phyloP scores from a whole-genome alignment of 2,329 filamentous ascomycete species.

The Beauveria caledonica region DNA sequence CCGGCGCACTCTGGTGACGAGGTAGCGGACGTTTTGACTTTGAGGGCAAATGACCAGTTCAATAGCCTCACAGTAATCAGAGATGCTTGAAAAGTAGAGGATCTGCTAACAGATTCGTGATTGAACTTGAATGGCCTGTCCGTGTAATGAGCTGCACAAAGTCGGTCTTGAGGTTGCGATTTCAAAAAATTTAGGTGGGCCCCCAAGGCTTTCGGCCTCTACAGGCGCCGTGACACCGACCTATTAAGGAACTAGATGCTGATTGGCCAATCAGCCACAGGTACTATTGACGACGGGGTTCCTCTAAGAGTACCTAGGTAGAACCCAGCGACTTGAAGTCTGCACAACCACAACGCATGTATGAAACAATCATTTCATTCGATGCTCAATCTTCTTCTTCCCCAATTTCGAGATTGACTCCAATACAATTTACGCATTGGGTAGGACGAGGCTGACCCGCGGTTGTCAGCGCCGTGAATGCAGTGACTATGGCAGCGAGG shows the following conservation, averaged over 20 bases:
- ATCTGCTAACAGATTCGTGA: neutral
- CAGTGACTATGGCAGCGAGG: neutral
- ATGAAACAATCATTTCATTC: too few relatives aligned
- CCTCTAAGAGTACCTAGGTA: too few relatives aligned
- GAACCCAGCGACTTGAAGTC: neutral
- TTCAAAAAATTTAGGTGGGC: constrained; percentile 15
- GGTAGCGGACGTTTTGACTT: neutral
- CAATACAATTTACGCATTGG: neutral
- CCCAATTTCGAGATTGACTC: too few relatives aligned
- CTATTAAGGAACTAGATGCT: neutral
- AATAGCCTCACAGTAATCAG: neutral
- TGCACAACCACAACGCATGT: neutral
- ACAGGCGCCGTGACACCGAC: constrained; percentile 6
- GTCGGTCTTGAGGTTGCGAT: constrained; percentile 4
- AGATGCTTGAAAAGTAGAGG: too few relatives aligned
- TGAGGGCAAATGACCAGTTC: neutral
- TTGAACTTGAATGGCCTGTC: neutral
- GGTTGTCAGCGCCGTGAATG: neutral
- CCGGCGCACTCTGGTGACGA: neutral
- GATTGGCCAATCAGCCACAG: constrained; percentile 1
- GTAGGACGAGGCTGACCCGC: too few relatives aligned
- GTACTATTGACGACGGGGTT: too few relatives aligned
- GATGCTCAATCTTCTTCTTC: neutral
- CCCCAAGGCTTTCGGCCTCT: neutral
- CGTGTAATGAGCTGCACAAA: neutral